Conservation (phyloP, 768 basidiomycete genomes). For the Pleurotus sapidus region DNA sequence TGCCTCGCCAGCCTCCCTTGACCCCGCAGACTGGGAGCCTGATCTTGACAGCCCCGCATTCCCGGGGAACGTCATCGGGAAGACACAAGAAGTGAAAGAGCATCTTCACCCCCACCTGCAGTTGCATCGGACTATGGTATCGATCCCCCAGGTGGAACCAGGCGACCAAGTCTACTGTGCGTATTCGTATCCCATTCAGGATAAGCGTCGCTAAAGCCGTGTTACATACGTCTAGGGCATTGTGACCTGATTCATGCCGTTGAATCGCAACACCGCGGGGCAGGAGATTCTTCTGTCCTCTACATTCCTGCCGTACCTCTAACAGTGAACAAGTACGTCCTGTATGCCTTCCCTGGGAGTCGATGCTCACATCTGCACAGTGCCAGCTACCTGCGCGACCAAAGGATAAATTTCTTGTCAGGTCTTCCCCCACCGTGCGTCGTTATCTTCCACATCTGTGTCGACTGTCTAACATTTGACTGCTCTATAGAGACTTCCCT, state of each 20-base stretch:
- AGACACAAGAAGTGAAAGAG: slow-evolving; percentile 53
- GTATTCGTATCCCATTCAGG: slow-evolving; percentile 5
- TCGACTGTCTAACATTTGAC: not conserved
- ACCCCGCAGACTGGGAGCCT: slow-evolving; percentile 50
- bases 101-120: slow-evolving; percentile 62
- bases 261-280: slow-evolving; percentile 43
- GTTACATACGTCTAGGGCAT: slow-evolving; percentile 33
- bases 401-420: slow-evolving; percentile 40
- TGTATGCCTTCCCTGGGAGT: not conserved
- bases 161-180: slow-evolving; percentile 64
- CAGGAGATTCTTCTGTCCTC: slow-evolving; percentile 49
- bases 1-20: slow-evolving; percentile 23
- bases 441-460: not conserved
- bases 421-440: slow-evolving; percentile 51
- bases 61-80: slow-evolving; percentile 52
- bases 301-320: slow-evolving; percentile 56
- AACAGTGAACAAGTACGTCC: slow-evolving; percentile 43
- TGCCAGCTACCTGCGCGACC: slow-evolving; percentile 46
- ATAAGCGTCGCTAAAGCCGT: not conserved
- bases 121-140: slow-evolving; percentile 53
- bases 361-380: slow-evolving; percentile 21
- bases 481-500: slow-evolving; percentile 42
- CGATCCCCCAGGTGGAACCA: slow-evolving; percentile 55
- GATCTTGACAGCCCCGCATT: slow-evolving; percentile 51
- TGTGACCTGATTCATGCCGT: slow-evolving; percentile 58